These are phyloP conservation scores for Tylopilus felleus DNA, from an alignment of 768 basidiomycete genomes.

Conservation along the genomic window DNA sequence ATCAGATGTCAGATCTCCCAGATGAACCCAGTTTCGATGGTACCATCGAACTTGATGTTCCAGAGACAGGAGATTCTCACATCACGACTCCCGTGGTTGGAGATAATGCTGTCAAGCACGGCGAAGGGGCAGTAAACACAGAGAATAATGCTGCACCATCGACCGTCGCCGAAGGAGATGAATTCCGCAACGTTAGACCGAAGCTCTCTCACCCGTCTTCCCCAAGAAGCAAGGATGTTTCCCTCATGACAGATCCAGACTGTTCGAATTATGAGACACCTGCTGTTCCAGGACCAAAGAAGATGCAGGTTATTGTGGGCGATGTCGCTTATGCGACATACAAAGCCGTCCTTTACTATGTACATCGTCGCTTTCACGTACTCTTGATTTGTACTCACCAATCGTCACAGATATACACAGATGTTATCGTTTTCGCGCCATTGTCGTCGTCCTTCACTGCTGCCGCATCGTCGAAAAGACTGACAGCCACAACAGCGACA, in stretches of 20 bases:
- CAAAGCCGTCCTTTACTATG: slow-evolving; percentile 73
- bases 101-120: not conserved
- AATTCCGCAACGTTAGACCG: slow-evolving; percentile 28
- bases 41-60: slow-evolving; percentile 22
- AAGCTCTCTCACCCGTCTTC: slow-evolving; percentile 41
- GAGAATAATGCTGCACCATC: not conserved
- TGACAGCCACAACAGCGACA: slow-evolving; percentile 1
- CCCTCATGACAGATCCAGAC: slow-evolving; percentile 17
- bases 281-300: slow-evolving; percentile 44
- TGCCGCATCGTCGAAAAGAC: slow-evolving; percentile 19
- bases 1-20: slow-evolving; percentile 33
- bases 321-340: slow-evolving; percentile 65
- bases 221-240: slow-evolving; percentile 29
- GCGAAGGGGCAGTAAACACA: not conserved
- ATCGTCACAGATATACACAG: slow-evolving; percentile 69
- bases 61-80: slow-evolving; percentile 5
- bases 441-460: slow-evolving; percentile 64
- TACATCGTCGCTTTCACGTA: slow-evolving; percentile 31
- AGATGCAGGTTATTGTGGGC: slow-evolving; percentile 49
- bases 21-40: slow-evolving; percentile 34
- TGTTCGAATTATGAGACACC: slow-evolving; percentile 1
- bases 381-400: slow-evolving; percentile 5
- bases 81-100: slow-evolving; percentile 3
- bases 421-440: slow-evolving; percentile 79
- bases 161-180: slow-evolving; percentile 7